Evolutionary conservation across 163 green algal species (phyloP).

Genomic region (Scenedesmus sp.): DNA sequence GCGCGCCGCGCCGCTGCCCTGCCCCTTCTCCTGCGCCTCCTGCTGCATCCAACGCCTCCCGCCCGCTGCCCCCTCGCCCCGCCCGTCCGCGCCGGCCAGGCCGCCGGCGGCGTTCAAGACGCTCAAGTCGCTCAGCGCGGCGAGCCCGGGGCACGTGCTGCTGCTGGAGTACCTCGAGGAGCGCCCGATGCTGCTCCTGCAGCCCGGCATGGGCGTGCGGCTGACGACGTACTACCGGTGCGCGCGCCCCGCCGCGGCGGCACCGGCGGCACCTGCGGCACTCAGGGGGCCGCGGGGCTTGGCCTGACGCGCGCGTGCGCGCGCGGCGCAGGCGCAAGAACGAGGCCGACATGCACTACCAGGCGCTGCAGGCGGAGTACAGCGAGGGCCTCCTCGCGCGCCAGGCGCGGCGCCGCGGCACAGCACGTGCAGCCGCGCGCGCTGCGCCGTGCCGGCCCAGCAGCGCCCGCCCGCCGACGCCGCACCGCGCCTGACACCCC

Average conservation of each 20-base stretch:
- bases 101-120: slow-evolving; percentile 44
- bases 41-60: too few species aligned
- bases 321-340: slow-evolving; percentile 51
- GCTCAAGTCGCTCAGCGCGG: slow-evolving; percentile 50
- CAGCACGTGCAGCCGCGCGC: too few species aligned
- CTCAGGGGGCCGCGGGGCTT: too few species aligned
- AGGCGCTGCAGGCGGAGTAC: slow-evolving; percentile 46
- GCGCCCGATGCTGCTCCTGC: slow-evolving; percentile 70
- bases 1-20: too few species aligned
- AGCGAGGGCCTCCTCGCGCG: slow-evolving; percentile 22
- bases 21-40: too few species aligned
- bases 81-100: too few species aligned
- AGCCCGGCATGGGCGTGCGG: slow-evolving; percentile 83
- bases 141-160: slow-evolving; percentile 74
- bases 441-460: too few species aligned
- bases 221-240: slow-evolving; percentile 84
- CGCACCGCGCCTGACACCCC: too few species aligned
- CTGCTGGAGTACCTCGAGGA: slow-evolving; percentile 94
- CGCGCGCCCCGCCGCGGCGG: too few species aligned
- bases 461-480: too few species aligned
- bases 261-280: too few species aligned
- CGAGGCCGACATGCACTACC: slow-evolving; percentile 48
- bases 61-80: too few species aligned
- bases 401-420: not conserved
- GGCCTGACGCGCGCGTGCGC: not conserved